phyloP scores from a whole-genome alignment of 352 stramenopile species.

The Globisporangium middletonii region DNA sequence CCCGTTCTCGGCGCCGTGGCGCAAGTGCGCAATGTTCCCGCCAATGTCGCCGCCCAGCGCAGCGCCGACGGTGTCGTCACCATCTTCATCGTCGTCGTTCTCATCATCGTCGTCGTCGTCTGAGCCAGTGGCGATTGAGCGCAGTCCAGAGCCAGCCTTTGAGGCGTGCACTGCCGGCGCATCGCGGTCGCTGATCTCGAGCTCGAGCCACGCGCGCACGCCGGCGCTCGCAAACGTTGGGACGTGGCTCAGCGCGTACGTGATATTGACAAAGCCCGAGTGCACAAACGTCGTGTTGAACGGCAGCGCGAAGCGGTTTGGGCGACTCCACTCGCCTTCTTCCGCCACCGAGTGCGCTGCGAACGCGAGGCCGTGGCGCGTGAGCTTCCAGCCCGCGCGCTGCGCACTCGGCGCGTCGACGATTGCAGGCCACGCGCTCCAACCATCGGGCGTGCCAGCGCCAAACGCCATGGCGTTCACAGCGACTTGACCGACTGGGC shows the following conservation, averaged over 20 bases:
- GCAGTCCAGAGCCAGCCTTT: not conserved
- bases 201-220: conserved; percentile 60
- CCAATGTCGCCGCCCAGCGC: conserved; percentile 15
- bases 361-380: conserved; percentile 52
- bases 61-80: conserved; percentile 14
- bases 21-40: conserved; percentile 38
- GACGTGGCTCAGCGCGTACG: conserved; percentile 54
- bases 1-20: conserved; percentile 62
- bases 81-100: conserved; percentile 16
- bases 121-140: not conserved
- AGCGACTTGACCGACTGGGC: conserved; percentile 39
- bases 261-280: conserved; percentile 54
- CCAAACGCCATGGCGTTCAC: conserved; percentile 53
- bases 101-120: conserved; percentile 5
- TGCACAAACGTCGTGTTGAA: conserved; percentile 56
- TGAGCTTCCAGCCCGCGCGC: conserved; percentile 56
- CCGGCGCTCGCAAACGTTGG: conserved; percentile 58
- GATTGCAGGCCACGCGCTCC: conserved; percentile 53
- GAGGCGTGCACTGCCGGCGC: not conserved
- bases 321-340: conserved; percentile 16
- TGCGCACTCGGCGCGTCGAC: conserved; percentile 34
- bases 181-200: conserved; percentile 38
- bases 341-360: conserved; percentile 11
- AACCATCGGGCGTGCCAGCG: conserved; percentile 40
- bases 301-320: conserved; percentile 32